Evolutionary conservation across 331 rosid species (phyloP), one percentile per base, ranked within the genome.

Genomic region (Phaseolus coccineus): DNA sequence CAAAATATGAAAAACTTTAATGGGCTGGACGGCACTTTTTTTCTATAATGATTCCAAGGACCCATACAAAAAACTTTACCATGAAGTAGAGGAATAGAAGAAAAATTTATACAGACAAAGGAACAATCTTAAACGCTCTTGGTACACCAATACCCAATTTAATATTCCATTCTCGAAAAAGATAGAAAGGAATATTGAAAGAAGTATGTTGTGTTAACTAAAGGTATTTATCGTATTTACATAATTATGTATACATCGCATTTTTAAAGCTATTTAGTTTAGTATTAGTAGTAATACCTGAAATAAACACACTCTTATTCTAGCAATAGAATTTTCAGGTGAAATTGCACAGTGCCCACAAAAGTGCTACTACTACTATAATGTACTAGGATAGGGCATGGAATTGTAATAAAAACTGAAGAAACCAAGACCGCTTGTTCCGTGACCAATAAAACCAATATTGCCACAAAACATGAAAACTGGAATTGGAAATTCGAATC

Each of bases 381-480:
- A 35, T 4, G 39, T 35, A 42, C 25, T 27, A 12, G 66, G 8
- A 7, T 27, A 13, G n/a, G 22, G 6, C 0, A n/a, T n/a, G 4
- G 14, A 4, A 19, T 7, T 51, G 6, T 13, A 37, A 63, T 4
- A 35, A 30, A 40, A 65, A 74, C n/a, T 8, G 8, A 50, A 6
- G n/a, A 4, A 53, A 27, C 19, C n/a, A 6, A 39, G 40, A 16
- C 40, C 25, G 4, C 7, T 42, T 14, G 7, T 10, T 14, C 37
- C 4, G 37, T 47, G 11, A 51, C 30, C 2, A 19, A 61, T 59
- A 39, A 62, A 44, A 35, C 55, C 14, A 30, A 11, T 19, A 55
- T 4, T 71, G 48, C 19, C 74, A 40, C 27, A 25, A 73, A 73
- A 77, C 44, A 40, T n/a, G 51, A 81, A 67, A 73, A 42, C 4